Evolutionary conservation across 1,284 basidiomycete species (phyloP).

Genomic region (Thelephora terrestris): DNA sequence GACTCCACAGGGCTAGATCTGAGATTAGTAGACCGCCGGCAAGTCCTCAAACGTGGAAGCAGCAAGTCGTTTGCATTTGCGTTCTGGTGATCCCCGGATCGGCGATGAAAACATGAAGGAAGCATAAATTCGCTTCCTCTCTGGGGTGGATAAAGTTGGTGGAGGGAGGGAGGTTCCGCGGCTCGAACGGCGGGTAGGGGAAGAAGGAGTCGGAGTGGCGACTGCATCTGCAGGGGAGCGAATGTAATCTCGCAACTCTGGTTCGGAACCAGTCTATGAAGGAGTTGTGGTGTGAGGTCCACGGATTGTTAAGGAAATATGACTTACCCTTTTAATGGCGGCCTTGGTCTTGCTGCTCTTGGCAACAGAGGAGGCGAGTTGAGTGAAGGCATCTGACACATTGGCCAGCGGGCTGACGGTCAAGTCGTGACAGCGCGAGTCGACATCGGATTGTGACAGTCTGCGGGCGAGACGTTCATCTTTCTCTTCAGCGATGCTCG

Average conservation of each 20-base stretch:
- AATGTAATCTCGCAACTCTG: conserved; percentile 4
- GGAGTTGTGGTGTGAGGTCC: not conserved
- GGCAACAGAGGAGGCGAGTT: conserved; percentile 9
- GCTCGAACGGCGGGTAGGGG: not conserved
- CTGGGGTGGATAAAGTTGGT: conserved; percentile 48
- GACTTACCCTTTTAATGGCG: not conserved
- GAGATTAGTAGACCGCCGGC: too few relatives aligned
- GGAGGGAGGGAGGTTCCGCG: not conserved
- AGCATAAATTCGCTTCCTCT: conserved; percentile 59
- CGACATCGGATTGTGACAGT: conserved; percentile 27
- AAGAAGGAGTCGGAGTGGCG: not conserved
- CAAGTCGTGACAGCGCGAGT: conserved; percentile 51
- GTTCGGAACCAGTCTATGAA: conserved; percentile 1
- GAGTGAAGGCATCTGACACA: conserved; percentile 44
- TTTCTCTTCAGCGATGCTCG: conserved; percentile 36
- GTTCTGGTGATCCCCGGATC: not conserved
- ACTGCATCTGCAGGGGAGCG: not conserved
- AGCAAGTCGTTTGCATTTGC: not conserved
- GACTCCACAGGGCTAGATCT: too few relatives aligned
- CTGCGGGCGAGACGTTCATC: conserved; percentile 10
- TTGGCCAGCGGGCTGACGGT: conserved; percentile 57
- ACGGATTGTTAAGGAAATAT: not conserved
- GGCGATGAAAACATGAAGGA: conserved; percentile 69
- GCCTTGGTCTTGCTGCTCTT: not conserved
- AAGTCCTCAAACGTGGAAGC: too few relatives aligned